Conservation (phyloP, 2,329 filamentous ascomycete species). For the Acrocalymma vagum region DNA sequence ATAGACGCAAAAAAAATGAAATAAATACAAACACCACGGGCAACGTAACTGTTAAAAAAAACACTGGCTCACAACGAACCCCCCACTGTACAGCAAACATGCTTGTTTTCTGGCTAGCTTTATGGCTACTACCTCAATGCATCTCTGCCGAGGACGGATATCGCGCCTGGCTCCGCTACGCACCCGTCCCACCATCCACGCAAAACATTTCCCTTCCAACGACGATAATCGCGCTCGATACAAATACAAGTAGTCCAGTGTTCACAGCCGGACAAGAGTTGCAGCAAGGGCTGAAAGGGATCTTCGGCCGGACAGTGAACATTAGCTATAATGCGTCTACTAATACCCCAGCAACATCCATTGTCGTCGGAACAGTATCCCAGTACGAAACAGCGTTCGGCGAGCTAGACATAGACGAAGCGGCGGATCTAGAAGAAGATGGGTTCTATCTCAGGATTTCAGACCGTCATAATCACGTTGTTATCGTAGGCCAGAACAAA, state of each 20-base stretch:
- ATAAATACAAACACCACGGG: no score
- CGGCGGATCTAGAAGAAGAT: slow-evolving; percentile 60
- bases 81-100: no score
- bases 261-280: slow-evolving; percentile 68
- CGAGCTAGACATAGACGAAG: slow-evolving; percentile 33
- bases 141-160: slow-evolving; percentile 72
- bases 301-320: slow-evolving; percentile 61
- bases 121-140: no score
- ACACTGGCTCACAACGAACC: no score
- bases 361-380: slow-evolving; percentile 61
- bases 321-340: slow-evolving; percentile 36
- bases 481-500: slow-evolving; percentile 72
- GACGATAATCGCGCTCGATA: slow-evolving; percentile 63
- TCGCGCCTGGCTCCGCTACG: slow-evolving; percentile 71
- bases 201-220: slow-evolving; percentile 56
- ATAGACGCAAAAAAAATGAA: no score
- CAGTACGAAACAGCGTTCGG: slow-evolving; percentile 52
- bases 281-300: slow-evolving; percentile 63
- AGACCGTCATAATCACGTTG: slow-evolving; percentile 55
- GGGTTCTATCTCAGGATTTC: slow-evolving; percentile 68
- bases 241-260: slow-evolving; percentile 63
- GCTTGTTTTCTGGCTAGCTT: no score
- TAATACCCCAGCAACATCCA: slow-evolving; percentile 39
- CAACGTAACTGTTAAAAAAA: no score
- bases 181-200: slow-evolving; percentile 55